Evolutionary conservation across 2,329 filamentous ascomycete genomes (phyloP), one percentile per base, ranked within the genome.

Genomic region (Paecilomyces sp.): DNA sequence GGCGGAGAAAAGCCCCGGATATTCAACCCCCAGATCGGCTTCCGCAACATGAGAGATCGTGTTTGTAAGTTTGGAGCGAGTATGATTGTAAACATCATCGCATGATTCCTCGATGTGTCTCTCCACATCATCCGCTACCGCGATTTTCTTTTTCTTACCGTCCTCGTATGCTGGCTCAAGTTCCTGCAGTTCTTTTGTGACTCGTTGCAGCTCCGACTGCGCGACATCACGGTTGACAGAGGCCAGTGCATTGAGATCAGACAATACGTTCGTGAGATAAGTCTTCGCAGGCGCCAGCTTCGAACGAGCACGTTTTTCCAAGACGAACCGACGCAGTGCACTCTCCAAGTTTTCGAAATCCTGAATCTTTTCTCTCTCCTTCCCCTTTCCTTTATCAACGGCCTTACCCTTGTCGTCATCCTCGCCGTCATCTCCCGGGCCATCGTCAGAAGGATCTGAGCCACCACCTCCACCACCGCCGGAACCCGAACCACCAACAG

Each of bases 221-320:
- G 92, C 92, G 30, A 97, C 88, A 64, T 96, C 91, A 28, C 87
- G 83, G 73, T 99, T 99, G 67, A 96, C 91, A 0, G 82, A 86
- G 4, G 93, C 93, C 51, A 99, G 81, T 3, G 86, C 88, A 70
- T 91, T 81, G 61, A 99, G 82, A 69, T 99, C 94, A 66, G 91
- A 89, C 34, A 99, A 82, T 28, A 97, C 88, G 73, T 99, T 99
- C 68, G 96, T 80, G 1, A 99, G 85, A 71, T 99, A 99, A 1
- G 93, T 97, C 76, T 92, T 92, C 6, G 94, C 94, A 4, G 94
- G 94, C 1, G 94, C 93, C 61, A 99, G 83, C 78, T 99, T 99
- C 8, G 94, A 97, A 31, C 92, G 86, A 55, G 94, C 92, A 59
- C 94, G 86, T 80, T 97, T 97, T 72, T 99, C 94, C 28, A 99